Percentiles rank a stretch among this genome's conserved stretches.
These are phyloP conservation scores for Microcyclosporella mali DNA, from an alignment of 2,329 filamentous ascomycete species.

Conservation along the genomic window DNA sequence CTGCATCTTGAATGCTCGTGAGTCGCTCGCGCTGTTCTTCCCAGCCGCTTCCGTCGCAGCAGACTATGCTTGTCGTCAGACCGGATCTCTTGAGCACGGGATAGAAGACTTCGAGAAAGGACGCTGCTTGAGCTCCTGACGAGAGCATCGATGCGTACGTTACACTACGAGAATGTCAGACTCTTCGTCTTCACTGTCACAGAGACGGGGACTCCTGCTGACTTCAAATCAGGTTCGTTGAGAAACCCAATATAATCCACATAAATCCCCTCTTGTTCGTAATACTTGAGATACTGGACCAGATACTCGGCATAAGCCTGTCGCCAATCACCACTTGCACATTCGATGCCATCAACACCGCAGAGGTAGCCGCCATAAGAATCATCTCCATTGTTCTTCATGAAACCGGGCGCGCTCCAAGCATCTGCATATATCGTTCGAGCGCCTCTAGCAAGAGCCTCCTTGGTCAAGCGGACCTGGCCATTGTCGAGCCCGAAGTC, in stretches of 20 bases:
- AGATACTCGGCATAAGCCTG: constrained; percentile 47
- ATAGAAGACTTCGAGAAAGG: constrained; percentile 47
- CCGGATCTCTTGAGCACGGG: constrained; percentile 33
- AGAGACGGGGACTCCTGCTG: background rate
- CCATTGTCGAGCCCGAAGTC: constrained; percentile 24
- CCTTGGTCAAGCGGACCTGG: constrained; percentile 49
- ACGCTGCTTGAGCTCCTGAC: constrained; percentile 43
- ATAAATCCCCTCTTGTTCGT: constrained; percentile 1
- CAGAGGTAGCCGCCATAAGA: constrained; percentile 43
- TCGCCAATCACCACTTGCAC: constrained; percentile 42
- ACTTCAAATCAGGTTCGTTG: constrained; percentile 1
- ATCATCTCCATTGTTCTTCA: constrained; percentile 45
- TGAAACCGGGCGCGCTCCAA: constrained; percentile 47
- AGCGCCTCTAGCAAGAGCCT: constrained; percentile 41
- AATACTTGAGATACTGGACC: constrained; percentile 37
- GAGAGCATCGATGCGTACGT: constrained; percentile 46
- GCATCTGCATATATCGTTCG: constrained; percentile 46
- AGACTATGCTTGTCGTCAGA: background rate
- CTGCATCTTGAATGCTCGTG: background rate
- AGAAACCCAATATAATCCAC: constrained; percentile 2
- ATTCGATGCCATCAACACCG: constrained; percentile 38
- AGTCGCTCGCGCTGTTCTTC: background rate
- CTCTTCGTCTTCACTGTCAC: too few species aligned
- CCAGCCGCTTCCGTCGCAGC: background rate
- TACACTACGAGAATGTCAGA: constrained; percentile 14